Evolutionary conservation across 2,329 filamentous ascomycete genomes (phyloP).

Genomic region (Aspergillus aculeatinus): DNA sequence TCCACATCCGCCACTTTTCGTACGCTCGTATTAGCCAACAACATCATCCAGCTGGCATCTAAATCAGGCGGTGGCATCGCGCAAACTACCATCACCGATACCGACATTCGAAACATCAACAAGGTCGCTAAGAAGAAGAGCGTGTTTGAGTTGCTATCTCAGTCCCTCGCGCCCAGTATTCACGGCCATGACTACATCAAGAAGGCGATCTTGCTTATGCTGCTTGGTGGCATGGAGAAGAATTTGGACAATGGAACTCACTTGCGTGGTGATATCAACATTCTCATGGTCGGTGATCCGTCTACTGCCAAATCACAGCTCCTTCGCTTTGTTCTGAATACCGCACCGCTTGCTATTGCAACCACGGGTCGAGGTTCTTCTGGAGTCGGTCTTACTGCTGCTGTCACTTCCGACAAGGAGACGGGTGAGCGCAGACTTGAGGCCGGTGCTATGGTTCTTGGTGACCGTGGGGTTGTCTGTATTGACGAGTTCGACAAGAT

Average conservation of each 20-base stretch:
- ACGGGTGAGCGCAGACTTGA: slow-evolving; percentile 93
- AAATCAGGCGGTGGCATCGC: slow-evolving; percentile 95
- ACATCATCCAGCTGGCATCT: slow-evolving; percentile 88
- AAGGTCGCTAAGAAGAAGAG: slow-evolving; percentile 93
- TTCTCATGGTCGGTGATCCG: slow-evolving; percentile 97
- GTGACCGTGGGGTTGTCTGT: slow-evolving; percentile 93
- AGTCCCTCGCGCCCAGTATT: slow-evolving; percentile 93
- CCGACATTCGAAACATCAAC: slow-evolving; percentile 97
- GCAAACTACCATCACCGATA: slow-evolving; percentile 88
- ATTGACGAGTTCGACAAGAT: slow-evolving; percentile 99
- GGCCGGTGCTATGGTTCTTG: slow-evolving; percentile 98
- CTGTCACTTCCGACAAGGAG: slow-evolving; percentile 95
- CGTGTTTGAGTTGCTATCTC: slow-evolving; percentile 86
- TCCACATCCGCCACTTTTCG: slow-evolving; percentile 92
- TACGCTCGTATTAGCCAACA: slow-evolving; percentile 90
- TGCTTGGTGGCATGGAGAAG: slow-evolving; percentile 95
- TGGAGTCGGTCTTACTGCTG: slow-evolving; percentile 94
- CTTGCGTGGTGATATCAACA: slow-evolving; percentile 97
- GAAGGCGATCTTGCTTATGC: slow-evolving; percentile 92
- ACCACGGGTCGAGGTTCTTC: slow-evolving; percentile 96
- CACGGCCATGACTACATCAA: slow-evolving; percentile 98
- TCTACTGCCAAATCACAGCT: slow-evolving; percentile 99
- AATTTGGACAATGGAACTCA: slow-evolving; percentile 98
- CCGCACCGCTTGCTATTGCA: slow-evolving; percentile 90
- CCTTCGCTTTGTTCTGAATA: slow-evolving; percentile 94